phyloP scores from a whole-genome alignment of 306 rosid species.

The Delonix regia region DNA sequence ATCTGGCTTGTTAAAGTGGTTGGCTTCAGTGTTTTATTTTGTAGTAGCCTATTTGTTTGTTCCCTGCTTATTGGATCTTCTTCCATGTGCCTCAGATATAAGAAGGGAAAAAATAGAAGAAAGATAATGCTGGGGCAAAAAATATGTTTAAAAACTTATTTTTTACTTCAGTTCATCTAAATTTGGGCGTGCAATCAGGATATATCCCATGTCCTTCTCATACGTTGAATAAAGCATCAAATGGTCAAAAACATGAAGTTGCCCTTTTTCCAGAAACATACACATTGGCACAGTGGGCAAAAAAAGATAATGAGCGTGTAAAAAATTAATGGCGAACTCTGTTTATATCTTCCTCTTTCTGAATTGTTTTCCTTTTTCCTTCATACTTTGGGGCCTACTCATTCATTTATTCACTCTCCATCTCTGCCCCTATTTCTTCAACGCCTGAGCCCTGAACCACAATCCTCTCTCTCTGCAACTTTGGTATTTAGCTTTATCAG shows the following conservation, averaged over 20 bases:
- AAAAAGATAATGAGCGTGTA: not conserved
- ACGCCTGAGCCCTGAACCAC: not conserved
- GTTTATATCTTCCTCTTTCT: not conserved
- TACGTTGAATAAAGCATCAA: not conserved
- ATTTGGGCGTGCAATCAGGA: not conserved
- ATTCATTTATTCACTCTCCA: not conserved
- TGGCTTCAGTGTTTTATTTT: not conserved
- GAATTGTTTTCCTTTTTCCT: not conserved
- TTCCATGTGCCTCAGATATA: not conserved
- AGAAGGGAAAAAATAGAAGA: not conserved
- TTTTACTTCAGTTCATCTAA: not conserved
- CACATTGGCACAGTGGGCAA: not conserved
- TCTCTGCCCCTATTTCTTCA: not conserved
- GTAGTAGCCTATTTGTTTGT: not conserved
- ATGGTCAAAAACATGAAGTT: not conserved
- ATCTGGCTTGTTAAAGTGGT: not conserved
- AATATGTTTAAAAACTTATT: not conserved
- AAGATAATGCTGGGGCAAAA: not conserved
- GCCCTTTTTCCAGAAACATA: not conserved
- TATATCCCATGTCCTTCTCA: no score
- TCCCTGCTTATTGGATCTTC: not conserved
- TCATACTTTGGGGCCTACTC: not conserved
- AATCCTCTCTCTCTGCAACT: not conserved
- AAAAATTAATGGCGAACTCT: not conserved
- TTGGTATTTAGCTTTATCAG: not conserved